A percentile compares a stretch with the other conserved stretches of the same genome.
These are phyloP conservation scores for Stenogyne calaminthoides DNA, from an alignment of 305 asterid species.

Conservation along the genomic window DNA sequence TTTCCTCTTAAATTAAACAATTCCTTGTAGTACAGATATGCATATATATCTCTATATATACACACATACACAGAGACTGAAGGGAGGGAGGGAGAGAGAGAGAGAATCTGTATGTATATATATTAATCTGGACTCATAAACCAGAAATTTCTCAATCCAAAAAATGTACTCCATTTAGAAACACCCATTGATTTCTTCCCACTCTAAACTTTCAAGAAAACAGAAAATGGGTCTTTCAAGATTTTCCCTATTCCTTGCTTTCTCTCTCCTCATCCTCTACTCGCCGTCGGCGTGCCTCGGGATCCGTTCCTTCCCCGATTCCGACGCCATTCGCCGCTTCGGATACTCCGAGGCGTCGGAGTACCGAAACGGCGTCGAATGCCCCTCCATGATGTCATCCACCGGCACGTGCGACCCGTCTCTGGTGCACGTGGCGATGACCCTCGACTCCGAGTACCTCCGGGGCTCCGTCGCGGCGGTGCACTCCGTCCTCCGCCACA, in stretches of 20 bases:
- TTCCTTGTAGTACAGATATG: neutral
- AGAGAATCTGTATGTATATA: neutral
- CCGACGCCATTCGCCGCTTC: slow-evolving; percentile 16
- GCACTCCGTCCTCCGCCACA: slow-evolving; percentile 83
- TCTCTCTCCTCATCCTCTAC: slow-evolving; percentile 29
- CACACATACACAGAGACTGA: neutral
- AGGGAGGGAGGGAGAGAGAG: neutral
- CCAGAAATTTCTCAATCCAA: slow-evolving; percentile 20
- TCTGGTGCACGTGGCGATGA: slow-evolving; percentile 79
- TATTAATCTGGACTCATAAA: slow-evolving; percentile 13
- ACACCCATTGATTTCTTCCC: slow-evolving; percentile 19
- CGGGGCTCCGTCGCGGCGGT: slow-evolving; percentile 82
- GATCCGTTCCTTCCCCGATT: slow-evolving; percentile 57
- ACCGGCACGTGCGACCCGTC: slow-evolving; percentile 44
- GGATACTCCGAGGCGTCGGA: slow-evolving; percentile 74
- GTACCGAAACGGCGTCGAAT: slow-evolving; percentile 60
- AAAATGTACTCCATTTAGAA: slow-evolving; percentile 15
- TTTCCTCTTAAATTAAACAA: slow-evolving; percentile 11
- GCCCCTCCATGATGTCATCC: slow-evolving; percentile 31
- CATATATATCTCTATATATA: neutral
- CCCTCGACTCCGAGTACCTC: slow-evolving; percentile 74
- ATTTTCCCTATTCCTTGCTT: slow-evolving; percentile 17
- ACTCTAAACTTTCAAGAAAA: neutral
- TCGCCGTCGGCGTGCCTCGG: slow-evolving; percentile 43
- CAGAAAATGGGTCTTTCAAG: slow-evolving; percentile 41